Evolutionary conservation across 2,329 filamentous ascomycete genomes (phyloP), one percentile per base, ranked within the genome.

Genomic region (Trichoderma sp.): DNA sequence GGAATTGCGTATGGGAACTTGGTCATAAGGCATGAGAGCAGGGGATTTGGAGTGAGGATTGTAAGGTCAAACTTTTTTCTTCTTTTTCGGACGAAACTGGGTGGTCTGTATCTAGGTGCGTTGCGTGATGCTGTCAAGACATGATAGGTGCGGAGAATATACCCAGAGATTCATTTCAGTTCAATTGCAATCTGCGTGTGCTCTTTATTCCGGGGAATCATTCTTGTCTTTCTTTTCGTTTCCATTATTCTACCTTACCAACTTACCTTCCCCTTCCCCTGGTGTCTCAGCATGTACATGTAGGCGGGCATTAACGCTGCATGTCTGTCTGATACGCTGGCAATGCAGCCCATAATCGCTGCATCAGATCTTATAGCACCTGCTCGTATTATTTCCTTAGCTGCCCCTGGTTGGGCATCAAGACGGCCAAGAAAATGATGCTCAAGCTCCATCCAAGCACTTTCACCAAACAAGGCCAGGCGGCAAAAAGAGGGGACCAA

Each of bases 311-410:
- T 39, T 8, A 18, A 24, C 8, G 15, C 11, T 21, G 32, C 26
- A 32, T 69, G 28, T 57, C 64, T 69, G 28, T 57, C 64, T 68
- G 34, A 69, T 43, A 60, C 65, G 34, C 56, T 69, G 65, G 56
- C n/a, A 32, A 69, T 18, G 30, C 21, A 30, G 21, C 24, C 18
- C 15, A 24, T 43, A 15, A 43, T 12, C 6, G 24, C 26, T 32
- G 32, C 64, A 24, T 26, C 32, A 39, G 14, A 9, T n/a, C 18
- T n/a, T 12, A 12, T 11, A 24, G 6, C 8, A 14, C 24, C 15
- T n/a, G 28, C 56, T 58, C 15, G 28, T 32, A 21, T 43, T 47
- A 47, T n/a, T 43, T 43, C 3, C 21, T 53, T 14, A 53, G 47
- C 39, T 43, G 39, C 43, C 43, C 43, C 43, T 51, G 43, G n/a